Conservation (phyloP, 805 yeast species). For the Starmerella geochares region DNA sequence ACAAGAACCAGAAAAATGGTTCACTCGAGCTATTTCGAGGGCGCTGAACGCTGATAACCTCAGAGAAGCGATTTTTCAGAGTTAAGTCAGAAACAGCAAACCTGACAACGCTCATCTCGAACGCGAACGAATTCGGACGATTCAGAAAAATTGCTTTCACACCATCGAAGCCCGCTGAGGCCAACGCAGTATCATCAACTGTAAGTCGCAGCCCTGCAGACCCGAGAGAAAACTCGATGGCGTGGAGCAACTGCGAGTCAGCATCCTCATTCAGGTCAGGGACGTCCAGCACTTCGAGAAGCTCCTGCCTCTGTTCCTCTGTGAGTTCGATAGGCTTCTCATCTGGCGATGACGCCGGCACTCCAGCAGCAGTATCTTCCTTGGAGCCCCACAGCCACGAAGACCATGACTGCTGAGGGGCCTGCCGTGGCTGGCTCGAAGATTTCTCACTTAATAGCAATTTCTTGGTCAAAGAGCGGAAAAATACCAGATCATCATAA, state of each 20-base stretch:
- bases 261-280: slow-evolving; percentile 42
- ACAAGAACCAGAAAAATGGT: slow-evolving; percentile 60
- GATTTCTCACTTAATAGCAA: slow-evolving; percentile 51
- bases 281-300: slow-evolving; percentile 87
- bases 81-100: slow-evolving; percentile 84
- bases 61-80: slow-evolving; percentile 60
- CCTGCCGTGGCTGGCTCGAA: slow-evolving; percentile 15
- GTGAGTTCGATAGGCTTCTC: slow-evolving; percentile 38
- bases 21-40: not conserved
- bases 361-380: not conserved
- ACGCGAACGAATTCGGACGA: slow-evolving; percentile 65
- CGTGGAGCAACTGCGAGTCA: slow-evolving; percentile 44
- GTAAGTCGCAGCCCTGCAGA: slow-evolving; percentile 67
- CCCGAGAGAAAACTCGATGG: slow-evolving; percentile 55
- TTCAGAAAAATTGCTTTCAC: slow-evolving; percentile 63
- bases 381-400: slow-evolving; percentile 24
- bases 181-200: slow-evolving; percentile 39
- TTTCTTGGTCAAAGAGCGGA: slow-evolving; percentile 66
- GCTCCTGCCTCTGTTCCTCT: slow-evolving; percentile 79
- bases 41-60: slow-evolving; percentile 17
- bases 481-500: slow-evolving; percentile 75
- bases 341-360: not conserved
- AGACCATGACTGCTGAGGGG: slow-evolving; percentile 21
- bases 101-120: slow-evolving; percentile 67
- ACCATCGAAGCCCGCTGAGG: slow-evolving; percentile 73